Evolutionary conservation across 2,329 filamentous ascomycete species (phyloP).

Genomic region (Penicillium aurantiogriseum): DNA sequence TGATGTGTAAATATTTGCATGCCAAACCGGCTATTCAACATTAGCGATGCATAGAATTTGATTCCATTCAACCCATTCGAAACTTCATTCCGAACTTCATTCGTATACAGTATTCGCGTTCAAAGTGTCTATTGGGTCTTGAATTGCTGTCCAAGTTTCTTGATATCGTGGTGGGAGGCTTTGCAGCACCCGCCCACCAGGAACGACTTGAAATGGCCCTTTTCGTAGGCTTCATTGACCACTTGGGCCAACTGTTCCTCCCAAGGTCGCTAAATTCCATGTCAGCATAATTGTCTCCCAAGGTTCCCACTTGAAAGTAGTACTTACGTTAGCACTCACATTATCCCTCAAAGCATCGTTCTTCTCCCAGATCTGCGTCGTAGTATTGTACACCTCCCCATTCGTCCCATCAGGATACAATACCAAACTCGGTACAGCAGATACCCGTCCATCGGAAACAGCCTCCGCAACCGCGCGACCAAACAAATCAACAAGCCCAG

Average conservation of each 20-base stretch:
- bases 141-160: slow-evolving; percentile 28
- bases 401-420: slow-evolving; percentile 69
- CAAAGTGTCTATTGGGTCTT: not conserved
- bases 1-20: slow-evolving; percentile 22
- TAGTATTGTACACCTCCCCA: slow-evolving; percentile 65
- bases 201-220: slow-evolving; percentile 30
- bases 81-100: not conserved
- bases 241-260: slow-evolving; percentile 37
- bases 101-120: not conserved
- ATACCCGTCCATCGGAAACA: slow-evolving; percentile 7
- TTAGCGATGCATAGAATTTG: slow-evolving; percentile 3
- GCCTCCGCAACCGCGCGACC: slow-evolving; percentile 7
- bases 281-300: slow-evolving; percentile 13
- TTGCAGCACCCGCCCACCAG: slow-evolving; percentile 51
- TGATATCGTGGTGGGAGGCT: slow-evolving; percentile 40
- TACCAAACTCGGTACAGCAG: slow-evolving; percentile 52
- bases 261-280: slow-evolving; percentile 31
- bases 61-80: not conserved
- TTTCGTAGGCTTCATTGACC: slow-evolving; percentile 31
- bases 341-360: slow-evolving; percentile 20
- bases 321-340: slow-evolving; percentile 9
- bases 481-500: slow-evolving; percentile 24
- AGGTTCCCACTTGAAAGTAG: not conserved
- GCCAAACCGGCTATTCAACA: slow-evolving; percentile 15
- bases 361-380: slow-evolving; percentile 58